Conservation (phyloP, 1,139 yeast species). For the Meyerozyma sp. region DNA sequence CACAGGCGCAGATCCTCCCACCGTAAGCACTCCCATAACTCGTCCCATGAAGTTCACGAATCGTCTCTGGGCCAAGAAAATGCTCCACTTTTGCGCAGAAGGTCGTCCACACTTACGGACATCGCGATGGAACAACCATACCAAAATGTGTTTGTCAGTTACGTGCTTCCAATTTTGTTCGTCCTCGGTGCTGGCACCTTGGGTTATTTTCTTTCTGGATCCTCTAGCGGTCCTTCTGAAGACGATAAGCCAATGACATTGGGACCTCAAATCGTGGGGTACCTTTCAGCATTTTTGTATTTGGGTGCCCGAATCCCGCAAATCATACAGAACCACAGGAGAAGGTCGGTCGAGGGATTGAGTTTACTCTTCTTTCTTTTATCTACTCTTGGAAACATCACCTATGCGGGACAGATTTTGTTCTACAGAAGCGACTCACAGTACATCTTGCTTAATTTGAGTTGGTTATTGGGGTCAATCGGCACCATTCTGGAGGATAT, state of each 20-base stretch:
- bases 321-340: constrained; percentile 61
- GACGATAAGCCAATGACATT: constrained; percentile 24
- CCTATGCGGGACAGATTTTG: constrained; percentile 72
- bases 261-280: constrained; percentile 71
- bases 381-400: constrained; percentile 69
- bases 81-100: constrained; percentile 28
- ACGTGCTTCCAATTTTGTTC: constrained; percentile 55
- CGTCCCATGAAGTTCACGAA: constrained; percentile 4
- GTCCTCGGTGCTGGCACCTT: constrained; percentile 64
- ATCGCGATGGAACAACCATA: constrained; percentile 38
- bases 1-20: constrained; percentile 13
- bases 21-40: constrained; percentile 4
- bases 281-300: constrained; percentile 63
- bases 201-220: constrained; percentile 53
- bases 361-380: constrained; percentile 70
- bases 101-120: constrained; percentile 40
- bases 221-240: constrained; percentile 12
- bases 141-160: constrained; percentile 45
- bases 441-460: constrained; percentile 57
- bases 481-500: constrained; percentile 70
- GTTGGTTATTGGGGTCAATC: constrained; percentile 72
- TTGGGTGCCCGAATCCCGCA: constrained; percentile 79
- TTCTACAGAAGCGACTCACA: constrained; percentile 56
- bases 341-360: constrained; percentile 71
- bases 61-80: neutral